Evolutionary conservation across 768 basidiomycete species (phyloP).

Genomic region (Leccinum boreale): DNA sequence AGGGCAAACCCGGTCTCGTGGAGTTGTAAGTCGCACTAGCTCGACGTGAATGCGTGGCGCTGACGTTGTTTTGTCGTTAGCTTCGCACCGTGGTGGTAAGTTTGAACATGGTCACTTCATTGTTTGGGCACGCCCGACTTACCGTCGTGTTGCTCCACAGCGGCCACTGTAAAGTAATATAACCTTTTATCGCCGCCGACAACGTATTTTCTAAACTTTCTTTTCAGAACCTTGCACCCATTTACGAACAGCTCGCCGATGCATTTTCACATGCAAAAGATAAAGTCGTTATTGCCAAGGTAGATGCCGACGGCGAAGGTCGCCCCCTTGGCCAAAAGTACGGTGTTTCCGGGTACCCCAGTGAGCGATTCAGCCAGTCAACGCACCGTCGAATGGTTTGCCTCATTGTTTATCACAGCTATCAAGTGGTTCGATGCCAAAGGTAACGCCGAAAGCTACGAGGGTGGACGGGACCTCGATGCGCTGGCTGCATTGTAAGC

Average conservation of each 20-base stretch:
- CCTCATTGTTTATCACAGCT: slow-evolving; percentile 44
- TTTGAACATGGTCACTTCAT: slow-evolving; percentile 3
- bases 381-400: background rate
- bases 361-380: slow-evolving; percentile 41
- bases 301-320: slow-evolving; percentile 89
- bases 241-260: slow-evolving; percentile 86
- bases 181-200: background rate
- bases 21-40: slow-evolving; percentile 69
- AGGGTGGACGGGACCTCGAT: slow-evolving; percentile 79
- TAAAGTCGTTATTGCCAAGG: slow-evolving; percentile 86
- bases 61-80: slow-evolving; percentile 34
- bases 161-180: slow-evolving; percentile 80
- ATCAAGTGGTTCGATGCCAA: slow-evolving; percentile 86
- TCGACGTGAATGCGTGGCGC: background rate
- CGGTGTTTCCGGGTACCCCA: slow-evolving; percentile 83
- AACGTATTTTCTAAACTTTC: background rate
- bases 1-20: slow-evolving; percentile 80
- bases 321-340: slow-evolving; percentile 73
- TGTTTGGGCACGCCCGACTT: background rate
- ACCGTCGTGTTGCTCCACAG: slow-evolving; percentile 32
- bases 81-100: slow-evolving; percentile 88
- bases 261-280: slow-evolving; percentile 77
- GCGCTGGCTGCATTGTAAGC: slow-evolving; percentile 72
- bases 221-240: slow-evolving; percentile 79
- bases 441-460: slow-evolving; percentile 66